Evolutionary conservation across 768 basidiomycete species (phyloP), one percentile per base, ranked within the genome.

Genomic region (Lactifluus volemus): DNA sequence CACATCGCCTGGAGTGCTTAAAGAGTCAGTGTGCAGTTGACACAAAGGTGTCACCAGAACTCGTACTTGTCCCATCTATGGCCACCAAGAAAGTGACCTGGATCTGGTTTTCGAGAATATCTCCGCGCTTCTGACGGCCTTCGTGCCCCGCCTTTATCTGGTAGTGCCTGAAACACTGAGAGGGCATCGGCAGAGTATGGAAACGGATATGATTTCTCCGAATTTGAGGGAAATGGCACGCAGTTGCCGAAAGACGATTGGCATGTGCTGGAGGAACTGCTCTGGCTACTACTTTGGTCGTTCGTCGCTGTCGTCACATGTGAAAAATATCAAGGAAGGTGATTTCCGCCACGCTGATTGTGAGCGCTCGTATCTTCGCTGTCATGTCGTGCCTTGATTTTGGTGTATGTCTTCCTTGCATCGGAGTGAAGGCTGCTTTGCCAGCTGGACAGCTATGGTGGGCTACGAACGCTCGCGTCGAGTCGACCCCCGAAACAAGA

Each of bases 131-230:
- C 30, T 34, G 17, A 30, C 21, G 39, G 21, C 34, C 17, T 12
- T 54, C 29, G 38, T 10, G 25, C 11, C 12, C 29, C 29, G 39
- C 12, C 8, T 15, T 53, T 58, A 21, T 44, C 10, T n/a, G 3
- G n/a, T 2, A 38, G 39, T 12, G 38, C 14, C 32, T 63, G 52
- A 53, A 63, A 58, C 21, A 54, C 32, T 8, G 52, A 56, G 25
- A 58, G 12, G 21, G 56, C 61, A 19, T 63, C 56, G 9, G 52
- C 21, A 4, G 61, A 63, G 52, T 44, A 49, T 19, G 56, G 56
- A 14, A 56, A 63, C 10, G 61, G 61, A 49, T 58, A 58, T 5
- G 61, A 58, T 30, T 63, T 56, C 21, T 58, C 61, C 5, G 61
- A 53, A 6, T 32, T 58, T 10, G 47, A 44, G 1, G 61, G 61